Percentiles rank a stretch among this genome's conserved stretches.
phyloP scores from a whole-genome alignment of 2,329 filamentous ascomycete genomes.

The Fusarium concolor region DNA sequence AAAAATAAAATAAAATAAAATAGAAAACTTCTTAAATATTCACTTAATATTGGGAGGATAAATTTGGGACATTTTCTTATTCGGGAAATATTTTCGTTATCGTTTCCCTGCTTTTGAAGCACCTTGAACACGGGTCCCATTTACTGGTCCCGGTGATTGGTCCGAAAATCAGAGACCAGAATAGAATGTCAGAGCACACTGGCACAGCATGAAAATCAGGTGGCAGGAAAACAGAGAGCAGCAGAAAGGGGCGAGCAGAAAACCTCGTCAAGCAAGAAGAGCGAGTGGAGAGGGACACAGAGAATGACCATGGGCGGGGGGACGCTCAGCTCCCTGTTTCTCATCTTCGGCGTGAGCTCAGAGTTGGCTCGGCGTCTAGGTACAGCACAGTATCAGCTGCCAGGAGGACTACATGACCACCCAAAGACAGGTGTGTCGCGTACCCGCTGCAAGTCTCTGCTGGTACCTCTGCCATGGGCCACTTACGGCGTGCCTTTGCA shows the following conservation, averaged over 20 bases:
- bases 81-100: neutral
- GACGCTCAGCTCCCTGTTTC: conserved; percentile 48
- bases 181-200: conserved; percentile 16
- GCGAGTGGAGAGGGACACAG: conserved; percentile 46
- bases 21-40: too few species aligned
- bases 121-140: conserved; percentile 1
- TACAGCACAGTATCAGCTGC: conserved; percentile 55
- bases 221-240: conserved; percentile 28
- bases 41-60: too few species aligned
- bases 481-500: conserved; percentile 43
- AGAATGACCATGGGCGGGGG: conserved; percentile 46
- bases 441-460: conserved; percentile 53
- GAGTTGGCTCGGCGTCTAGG: conserved; percentile 39
- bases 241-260: conserved; percentile 15
- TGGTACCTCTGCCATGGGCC: conserved; percentile 47
- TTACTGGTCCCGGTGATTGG: neutral
- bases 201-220: conserved; percentile 26
- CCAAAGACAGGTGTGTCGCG: conserved; percentile 52
- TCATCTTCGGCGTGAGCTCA: conserved; percentile 35
- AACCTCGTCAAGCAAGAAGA: conserved; percentile 38
- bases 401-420: conserved; percentile 50
- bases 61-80: neutral
- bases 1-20: too few species aligned
- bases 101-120: neutral
- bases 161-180: neutral